A percentile compares a stretch with the other conserved stretches of the same genome.
phyloP scores from a whole-genome alignment of 2,329 filamentous ascomycete genomes.

The Sarocladium brachiariae region DNA sequence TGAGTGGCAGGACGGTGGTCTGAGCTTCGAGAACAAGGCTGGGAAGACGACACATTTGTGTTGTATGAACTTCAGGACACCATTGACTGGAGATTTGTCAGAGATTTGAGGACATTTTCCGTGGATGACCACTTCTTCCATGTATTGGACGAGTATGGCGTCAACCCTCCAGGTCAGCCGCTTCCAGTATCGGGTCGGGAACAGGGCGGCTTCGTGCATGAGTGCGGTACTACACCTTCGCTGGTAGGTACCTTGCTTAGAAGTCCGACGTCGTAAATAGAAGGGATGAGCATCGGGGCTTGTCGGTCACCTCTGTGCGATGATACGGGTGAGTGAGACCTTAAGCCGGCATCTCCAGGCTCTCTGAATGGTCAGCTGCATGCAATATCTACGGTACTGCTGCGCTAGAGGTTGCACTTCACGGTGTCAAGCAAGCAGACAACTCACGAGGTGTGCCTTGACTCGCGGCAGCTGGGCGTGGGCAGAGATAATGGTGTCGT shows the following conservation, averaged over 20 bases:
- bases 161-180: background rate
- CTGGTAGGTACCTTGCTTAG: background rate
- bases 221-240: no score
- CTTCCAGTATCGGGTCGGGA: background rate
- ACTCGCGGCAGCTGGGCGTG: background rate
- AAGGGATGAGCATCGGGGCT: background rate
- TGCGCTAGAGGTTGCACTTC: background rate
- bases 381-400: constrained; percentile 5
- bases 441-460: constrained; percentile 7
- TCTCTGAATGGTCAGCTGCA: constrained; percentile 4
- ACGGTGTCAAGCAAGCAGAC: background rate
- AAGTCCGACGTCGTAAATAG: background rate
- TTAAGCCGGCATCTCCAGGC: background rate
- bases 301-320: background rate
- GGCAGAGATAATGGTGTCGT: background rate
- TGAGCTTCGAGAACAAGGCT: background rate
- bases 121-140: background rate
- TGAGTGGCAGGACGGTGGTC: constrained; percentile 4
- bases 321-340: background rate
- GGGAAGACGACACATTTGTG: background rate
- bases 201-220: no score
- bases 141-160: background rate
- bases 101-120: background rate
- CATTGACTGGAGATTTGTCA: background rate
- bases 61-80: no score